phyloP scores from a whole-genome alignment of 805 yeast species.

The Priceomyces fermenticarens region DNA sequence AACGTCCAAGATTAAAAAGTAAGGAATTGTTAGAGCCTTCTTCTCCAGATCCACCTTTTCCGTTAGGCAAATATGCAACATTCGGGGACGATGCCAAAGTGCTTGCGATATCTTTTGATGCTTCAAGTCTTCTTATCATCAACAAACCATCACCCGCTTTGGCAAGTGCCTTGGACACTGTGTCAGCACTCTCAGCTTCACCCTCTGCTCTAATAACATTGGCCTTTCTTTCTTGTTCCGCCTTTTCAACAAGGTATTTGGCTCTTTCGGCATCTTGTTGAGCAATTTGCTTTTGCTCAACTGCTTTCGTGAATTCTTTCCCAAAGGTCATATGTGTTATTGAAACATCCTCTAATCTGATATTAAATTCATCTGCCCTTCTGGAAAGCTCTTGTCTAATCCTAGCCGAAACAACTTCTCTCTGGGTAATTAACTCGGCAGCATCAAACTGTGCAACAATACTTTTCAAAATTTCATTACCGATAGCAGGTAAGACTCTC shows the following conservation, averaged over 20 bases:
- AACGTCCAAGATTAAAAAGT: conserved; percentile 57
- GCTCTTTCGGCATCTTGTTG: conserved; percentile 99
- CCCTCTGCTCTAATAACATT: conserved; percentile 96
- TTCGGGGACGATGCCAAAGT: conserved; percentile 82
- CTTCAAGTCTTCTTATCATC: conserved; percentile 92
- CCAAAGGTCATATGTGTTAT: conserved; percentile 98
- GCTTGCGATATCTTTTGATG: conserved; percentile 90
- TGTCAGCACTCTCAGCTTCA: conserved; percentile 98
- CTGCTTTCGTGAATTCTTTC: conserved; percentile 94
- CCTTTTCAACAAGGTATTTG: conserved; percentile 86
- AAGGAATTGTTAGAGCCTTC: conserved; percentile 49
- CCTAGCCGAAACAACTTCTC: conserved; percentile 89
- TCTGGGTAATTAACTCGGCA: conserved; percentile 93
- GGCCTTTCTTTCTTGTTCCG: conserved; percentile 97
- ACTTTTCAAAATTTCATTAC: conserved; percentile 85
- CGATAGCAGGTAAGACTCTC: conserved; percentile 87
- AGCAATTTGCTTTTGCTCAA: conserved; percentile 97
- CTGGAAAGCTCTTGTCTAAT: conserved; percentile 81
- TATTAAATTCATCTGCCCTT: conserved; percentile 86
- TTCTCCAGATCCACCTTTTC: conserved; percentile 27
- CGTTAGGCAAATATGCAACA: conserved; percentile 82
- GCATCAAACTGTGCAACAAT: conserved; percentile 95
- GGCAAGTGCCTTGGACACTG: conserved; percentile 84
- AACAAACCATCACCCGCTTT: conserved; percentile 96
- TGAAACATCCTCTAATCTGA: conserved; percentile 92